Percentiles rank a stretch among this genome's conserved stretches.
phyloP scores from a whole-genome alignment of 106 monocot genomes.

The Alisma plantagoaquatica region DNA sequence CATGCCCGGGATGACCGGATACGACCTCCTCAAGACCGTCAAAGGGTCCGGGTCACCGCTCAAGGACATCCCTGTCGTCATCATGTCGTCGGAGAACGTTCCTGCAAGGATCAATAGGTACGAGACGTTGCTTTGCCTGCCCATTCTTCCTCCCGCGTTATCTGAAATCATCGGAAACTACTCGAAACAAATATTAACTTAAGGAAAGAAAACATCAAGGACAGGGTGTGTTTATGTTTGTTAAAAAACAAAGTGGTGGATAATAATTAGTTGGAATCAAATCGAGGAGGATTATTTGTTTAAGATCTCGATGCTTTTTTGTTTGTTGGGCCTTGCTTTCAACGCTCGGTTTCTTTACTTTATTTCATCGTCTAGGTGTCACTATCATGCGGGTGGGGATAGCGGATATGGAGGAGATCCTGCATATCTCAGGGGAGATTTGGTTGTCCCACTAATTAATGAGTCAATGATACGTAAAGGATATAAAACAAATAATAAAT shows the following conservation, averaged over 20 bases:
- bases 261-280: neutral
- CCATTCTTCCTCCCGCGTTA: neutral
- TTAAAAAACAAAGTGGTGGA: neutral
- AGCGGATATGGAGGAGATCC: too few relatives aligned
- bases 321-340: too few relatives aligned
- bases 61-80: constrained; percentile 78
- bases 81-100: constrained; percentile 89
- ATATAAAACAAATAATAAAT: too few relatives aligned
- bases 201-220: neutral
- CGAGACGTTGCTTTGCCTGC: neutral
- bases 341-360: too few relatives aligned
- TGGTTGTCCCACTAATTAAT: too few relatives aligned
- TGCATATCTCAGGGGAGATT: too few relatives aligned
- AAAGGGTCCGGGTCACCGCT: constrained; percentile 67
- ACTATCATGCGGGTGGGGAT: too few relatives aligned
- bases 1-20: constrained; percentile 85
- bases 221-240: neutral
- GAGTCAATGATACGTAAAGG: too few relatives aligned
- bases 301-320: neutral
- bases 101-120: constrained; percentile 78
- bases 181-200: too few relatives aligned
- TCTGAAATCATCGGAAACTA: too few relatives aligned
- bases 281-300: neutral
- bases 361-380: too few relatives aligned
- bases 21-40: constrained; percentile 67